These are phyloP conservation scores for Citropsis articulata DNA, from an alignment of 345 rosid genomes.

Conservation along the genomic window DNA sequence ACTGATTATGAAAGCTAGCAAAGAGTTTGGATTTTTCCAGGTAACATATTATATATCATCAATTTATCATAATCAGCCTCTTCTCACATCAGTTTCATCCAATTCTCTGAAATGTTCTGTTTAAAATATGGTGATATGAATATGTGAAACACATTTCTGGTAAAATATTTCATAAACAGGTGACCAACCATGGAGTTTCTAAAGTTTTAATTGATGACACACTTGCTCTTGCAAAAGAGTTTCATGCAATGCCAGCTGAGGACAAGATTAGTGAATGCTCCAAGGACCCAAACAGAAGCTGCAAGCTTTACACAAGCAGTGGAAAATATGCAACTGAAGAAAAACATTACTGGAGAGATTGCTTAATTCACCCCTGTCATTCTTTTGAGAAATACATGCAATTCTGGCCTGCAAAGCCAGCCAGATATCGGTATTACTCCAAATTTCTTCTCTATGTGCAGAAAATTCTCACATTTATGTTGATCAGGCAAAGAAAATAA, in stretches of 20 bases:
- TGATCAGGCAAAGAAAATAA: neutral
- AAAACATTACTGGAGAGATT: slow-evolving; percentile 34
- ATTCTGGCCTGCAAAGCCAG: slow-evolving; percentile 28
- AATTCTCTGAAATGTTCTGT: neutral
- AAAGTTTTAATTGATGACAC: slow-evolving; percentile 22
- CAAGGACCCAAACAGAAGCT: slow-evolving; percentile 26
- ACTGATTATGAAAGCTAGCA: slow-evolving; percentile 30
- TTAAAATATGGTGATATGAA: neutral
- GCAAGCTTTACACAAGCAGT: slow-evolving; percentile 33
- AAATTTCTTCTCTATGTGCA: neutral
- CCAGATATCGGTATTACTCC: slow-evolving; percentile 13
- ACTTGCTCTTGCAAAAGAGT: slow-evolving; percentile 24
- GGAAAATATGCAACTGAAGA: slow-evolving; percentile 14
- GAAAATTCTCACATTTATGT: neutral
- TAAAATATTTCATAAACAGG: slow-evolving; percentile 17
- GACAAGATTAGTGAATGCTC: slow-evolving; percentile 22
- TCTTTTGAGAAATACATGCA: slow-evolving; percentile 17
- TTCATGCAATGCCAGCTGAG: slow-evolving; percentile 28
- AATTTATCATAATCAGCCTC: neutral
- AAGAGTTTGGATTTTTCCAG: slow-evolving; percentile 42
- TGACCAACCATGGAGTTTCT: slow-evolving; percentile 36
- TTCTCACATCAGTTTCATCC: neutral
- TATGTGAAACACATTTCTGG: neutral
- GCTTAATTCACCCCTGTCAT: slow-evolving; percentile 19
- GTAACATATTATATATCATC: slow-evolving; percentile 4